These are phyloP conservation scores for Fraxinus cuspidata DNA, from an alignment of 257 asterid species.

Conservation along the genomic window DNA sequence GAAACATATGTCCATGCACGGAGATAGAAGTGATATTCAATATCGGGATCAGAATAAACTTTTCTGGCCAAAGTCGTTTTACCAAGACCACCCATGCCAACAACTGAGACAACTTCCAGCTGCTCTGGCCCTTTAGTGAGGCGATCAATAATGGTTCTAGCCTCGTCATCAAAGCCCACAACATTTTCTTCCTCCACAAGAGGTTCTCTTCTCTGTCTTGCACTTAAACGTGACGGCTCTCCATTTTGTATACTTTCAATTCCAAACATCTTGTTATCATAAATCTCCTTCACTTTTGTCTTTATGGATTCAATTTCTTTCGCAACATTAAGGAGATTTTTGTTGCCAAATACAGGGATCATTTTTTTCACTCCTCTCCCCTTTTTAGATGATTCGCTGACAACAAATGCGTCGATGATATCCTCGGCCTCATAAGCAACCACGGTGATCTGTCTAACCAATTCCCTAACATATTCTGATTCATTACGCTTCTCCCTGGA, in stretches of 20 bases:
- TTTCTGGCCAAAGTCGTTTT: constrained; percentile 39
- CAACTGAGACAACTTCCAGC: constrained; percentile 28
- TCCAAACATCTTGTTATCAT: constrained; percentile 49
- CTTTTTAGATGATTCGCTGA: constrained; percentile 36
- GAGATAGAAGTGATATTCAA: constrained; percentile 35
- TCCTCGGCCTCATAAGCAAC: constrained; percentile 53
- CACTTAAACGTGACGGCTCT: constrained; percentile 26
- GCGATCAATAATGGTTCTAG: constrained; percentile 23
- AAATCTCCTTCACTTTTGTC: constrained; percentile 32
- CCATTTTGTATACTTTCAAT: constrained; percentile 35
- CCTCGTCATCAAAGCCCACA: constrained; percentile 42
- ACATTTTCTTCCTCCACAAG: constrained; percentile 40
- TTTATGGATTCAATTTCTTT: constrained; percentile 36
- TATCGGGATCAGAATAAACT: constrained; percentile 22
- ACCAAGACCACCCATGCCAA: constrained; percentile 41
- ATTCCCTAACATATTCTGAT: constrained; percentile 40
- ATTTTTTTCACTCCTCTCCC: constrained; percentile 28
- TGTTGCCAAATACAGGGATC: constrained; percentile 26
- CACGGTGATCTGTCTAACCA: constrained; percentile 45
- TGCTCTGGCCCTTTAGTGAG: constrained; percentile 30
- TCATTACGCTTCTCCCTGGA: constrained; percentile 42
- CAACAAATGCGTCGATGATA: constrained; percentile 41
- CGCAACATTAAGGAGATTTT: constrained; percentile 39
- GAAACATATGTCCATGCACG: constrained; percentile 42
- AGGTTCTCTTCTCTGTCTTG: constrained; percentile 30